phyloP scores from a whole-genome alignment of 73 alveolate species.

The Tetrahymena malaccensis region DNA sequence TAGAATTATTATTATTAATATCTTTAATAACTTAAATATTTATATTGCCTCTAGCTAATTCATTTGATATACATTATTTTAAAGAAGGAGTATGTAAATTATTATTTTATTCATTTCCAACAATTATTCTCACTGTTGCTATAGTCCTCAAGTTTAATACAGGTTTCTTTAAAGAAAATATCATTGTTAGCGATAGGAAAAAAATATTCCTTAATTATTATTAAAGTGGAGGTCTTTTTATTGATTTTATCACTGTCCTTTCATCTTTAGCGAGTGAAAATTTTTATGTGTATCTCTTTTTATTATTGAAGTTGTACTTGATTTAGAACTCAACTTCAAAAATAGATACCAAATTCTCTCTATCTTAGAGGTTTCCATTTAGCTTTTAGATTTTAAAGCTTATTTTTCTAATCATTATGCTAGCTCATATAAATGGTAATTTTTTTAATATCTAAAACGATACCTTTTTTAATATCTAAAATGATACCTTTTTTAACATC shows the following conservation, averaged over 20 bases:
- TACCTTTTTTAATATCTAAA: too few species aligned
- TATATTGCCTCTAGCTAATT: neutral
- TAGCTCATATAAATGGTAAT: neutral
- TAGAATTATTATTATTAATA: neutral
- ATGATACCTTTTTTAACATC: too few species aligned
- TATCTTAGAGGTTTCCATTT: neutral
- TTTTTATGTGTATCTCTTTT: neutral
- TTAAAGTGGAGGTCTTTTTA: neutral
- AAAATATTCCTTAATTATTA: neutral
- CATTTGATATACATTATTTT: neutral
- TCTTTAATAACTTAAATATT: neutral
- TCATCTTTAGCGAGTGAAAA: neutral
- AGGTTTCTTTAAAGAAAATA: neutral
- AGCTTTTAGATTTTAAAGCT: neutral
- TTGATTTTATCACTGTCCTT: neutral
- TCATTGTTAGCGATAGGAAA: neutral
- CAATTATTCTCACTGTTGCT: neutral
- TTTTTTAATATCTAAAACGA: neutral
- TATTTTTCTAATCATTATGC: neutral
- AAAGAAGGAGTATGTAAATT: neutral
- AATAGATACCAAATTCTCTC: neutral
- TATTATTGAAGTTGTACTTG: neutral
- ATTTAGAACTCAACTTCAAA: neutral
- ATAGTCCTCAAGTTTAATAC: neutral
- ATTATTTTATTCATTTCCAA: neutral